phyloP scores from a whole-genome alignment of 2,329 filamentous ascomycete genomes.

The Trichoderma sp. region DNA sequence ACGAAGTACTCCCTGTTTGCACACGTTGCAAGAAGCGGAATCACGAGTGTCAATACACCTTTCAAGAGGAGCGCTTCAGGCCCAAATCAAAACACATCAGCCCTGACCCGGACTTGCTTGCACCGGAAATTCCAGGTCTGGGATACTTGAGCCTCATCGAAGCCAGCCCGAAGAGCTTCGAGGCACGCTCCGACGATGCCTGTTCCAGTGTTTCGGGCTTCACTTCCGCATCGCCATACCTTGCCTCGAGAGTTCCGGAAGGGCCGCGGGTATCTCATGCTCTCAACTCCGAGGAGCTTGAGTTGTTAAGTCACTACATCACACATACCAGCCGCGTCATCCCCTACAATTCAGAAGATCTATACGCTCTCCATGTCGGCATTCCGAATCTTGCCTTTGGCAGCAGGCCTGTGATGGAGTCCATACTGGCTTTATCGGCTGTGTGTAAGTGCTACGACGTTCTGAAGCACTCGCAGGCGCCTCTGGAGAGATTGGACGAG shows the following conservation, averaged over 20 bases:
- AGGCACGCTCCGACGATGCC: neutral
- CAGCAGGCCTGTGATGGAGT: conserved; percentile 13
- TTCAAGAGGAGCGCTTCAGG: neutral
- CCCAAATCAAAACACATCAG: neutral
- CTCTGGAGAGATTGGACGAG: conserved; percentile 8
- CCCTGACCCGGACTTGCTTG: neutral
- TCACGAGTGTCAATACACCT: conserved; percentile 4
- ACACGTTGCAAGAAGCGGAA: conserved; percentile 19
- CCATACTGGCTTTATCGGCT: conserved; percentile 12
- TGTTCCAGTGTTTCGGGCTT: neutral
- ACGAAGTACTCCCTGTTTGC: neutral
- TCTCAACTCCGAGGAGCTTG: conserved; percentile 1
- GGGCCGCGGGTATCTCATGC: neutral
- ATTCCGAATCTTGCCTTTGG: conserved; percentile 15
- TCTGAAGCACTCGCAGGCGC: neutral
- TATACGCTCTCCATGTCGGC: conserved; percentile 6
- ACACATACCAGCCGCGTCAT: conserved; percentile 11
- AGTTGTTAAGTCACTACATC: conserved; percentile 15
- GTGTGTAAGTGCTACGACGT: conserved; percentile 16
- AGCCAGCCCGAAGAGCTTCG: conserved; percentile 17
- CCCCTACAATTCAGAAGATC: conserved; percentile 1
- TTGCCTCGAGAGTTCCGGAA: neutral
- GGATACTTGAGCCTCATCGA: neutral
- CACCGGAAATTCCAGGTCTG: neutral
- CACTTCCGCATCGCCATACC: neutral